Evolutionary conservation across 1,284 basidiomycete genomes (phyloP), one percentile per base, ranked within the genome.

Genomic region (Meripilus lineatus): DNA sequence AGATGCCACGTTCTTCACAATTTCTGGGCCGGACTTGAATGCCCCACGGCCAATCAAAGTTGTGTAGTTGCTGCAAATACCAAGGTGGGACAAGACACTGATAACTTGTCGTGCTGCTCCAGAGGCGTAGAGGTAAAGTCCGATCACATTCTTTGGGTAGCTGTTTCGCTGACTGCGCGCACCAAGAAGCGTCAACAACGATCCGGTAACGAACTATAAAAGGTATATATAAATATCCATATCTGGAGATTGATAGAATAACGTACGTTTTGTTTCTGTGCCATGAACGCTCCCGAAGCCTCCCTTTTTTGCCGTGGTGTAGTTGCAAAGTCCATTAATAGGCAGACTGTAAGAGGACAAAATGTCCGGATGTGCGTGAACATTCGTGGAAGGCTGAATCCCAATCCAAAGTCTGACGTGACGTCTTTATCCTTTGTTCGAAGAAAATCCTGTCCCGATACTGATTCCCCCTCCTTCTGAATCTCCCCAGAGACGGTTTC

Each of bases 101-200:
- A 63, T 58, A 0, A 47, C 43, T 47, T 66, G 64, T 1, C 62
- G 54, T 13, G 55, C 52, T 0, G 61, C 54, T 1, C 64, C 63
- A 0, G 54, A 53, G 0, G 58, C 59, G 38, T 61, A 64, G 3
- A 68, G 50, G 40, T 64, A 67, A 1, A 65, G 45, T 0, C 51
- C 56, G 17, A 60, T 42, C 14, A 63, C 34, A 8, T 52, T 49
- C 33, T 58, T 56, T 58, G n/a, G n/a, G n/a, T n/a, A n/a, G n/a
- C n/a, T n/a, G n/a, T n/a, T n/a, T n/a, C n/a, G n/a, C n/a, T n/a
- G 52, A 42, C 64, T 67, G 20, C 55, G 58, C 42, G 62, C 58
- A 1, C 57, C 54, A 0, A 68, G 52, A 2, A 57, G 42, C 2
- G 28, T 18, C 8, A 14, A 2, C 32, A 26, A 6, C 1, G 46